phyloP scores from a whole-genome alignment of 345 rosid genomes.

The Bruguiera gymnorhiza region DNA sequence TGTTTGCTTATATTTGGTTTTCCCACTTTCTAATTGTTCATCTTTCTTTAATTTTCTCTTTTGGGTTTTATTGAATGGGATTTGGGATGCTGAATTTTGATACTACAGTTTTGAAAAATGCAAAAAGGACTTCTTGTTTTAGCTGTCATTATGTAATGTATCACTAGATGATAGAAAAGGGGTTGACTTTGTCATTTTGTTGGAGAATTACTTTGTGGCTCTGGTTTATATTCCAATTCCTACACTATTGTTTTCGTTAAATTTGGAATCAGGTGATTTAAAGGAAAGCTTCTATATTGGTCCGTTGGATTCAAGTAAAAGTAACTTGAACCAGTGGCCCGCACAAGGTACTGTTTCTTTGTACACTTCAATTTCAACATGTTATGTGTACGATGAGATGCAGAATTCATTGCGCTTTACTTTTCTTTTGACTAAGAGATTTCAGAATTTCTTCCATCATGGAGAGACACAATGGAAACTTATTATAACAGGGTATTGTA shows the following conservation, averaged over 20 bases:
- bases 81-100: no score
- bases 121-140: no score
- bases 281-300: conserved; percentile 76
- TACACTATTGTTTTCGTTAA: neutral
- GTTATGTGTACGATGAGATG: neutral
- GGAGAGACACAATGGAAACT: conserved; percentile 62
- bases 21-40: neutral
- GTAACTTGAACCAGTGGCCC: conserved; percentile 69
- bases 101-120: no score
- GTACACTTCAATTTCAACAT: neutral
- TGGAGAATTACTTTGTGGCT: neutral
- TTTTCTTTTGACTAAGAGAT: conserved; percentile 24
- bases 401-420: neutral
- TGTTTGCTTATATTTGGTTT: neutral
- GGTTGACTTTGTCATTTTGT: neutral
- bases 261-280: conserved; percentile 50
- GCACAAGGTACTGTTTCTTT: conserved; percentile 42
- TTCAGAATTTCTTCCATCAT: conserved; percentile 60
- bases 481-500: conserved; percentile 47
- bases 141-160: no score
- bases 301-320: conserved; percentile 33
- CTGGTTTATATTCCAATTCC: neutral
- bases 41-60: neutral
- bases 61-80: neutral
- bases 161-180: no score